Conservation (phyloP, 176 grass and related monocot species). For the Rhynchospora breviuscula region DNA sequence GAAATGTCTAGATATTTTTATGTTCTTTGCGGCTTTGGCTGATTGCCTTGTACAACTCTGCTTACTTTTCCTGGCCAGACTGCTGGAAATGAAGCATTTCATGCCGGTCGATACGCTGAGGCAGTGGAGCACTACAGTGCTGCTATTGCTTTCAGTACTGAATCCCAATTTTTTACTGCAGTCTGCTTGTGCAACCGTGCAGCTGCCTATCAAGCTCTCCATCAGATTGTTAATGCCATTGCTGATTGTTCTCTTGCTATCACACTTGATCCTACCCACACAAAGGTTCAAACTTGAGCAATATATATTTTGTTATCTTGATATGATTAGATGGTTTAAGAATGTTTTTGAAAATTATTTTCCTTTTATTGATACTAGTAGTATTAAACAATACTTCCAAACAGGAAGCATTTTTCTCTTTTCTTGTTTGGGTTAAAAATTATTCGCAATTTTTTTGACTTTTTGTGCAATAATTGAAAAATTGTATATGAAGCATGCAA, state of each 20-base stretch:
- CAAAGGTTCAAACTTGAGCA: slow-evolving; percentile 46
- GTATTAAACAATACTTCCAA: background rate
- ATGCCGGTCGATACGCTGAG: slow-evolving; percentile 62
- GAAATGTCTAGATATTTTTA: background rate
- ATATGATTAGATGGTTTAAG: background rate
- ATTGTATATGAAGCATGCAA: background rate
- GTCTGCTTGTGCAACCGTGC: slow-evolving; percentile 86
- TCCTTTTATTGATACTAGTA: background rate
- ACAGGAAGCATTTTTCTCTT: no score
- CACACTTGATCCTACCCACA: slow-evolving; percentile 57
- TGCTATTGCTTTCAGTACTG: slow-evolving; percentile 53
- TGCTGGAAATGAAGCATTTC: slow-evolving; percentile 88
- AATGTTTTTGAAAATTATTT: background rate
- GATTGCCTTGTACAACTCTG: slow-evolving; percentile 10
- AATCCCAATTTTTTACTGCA: slow-evolving; percentile 62
- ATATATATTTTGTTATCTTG: background rate
- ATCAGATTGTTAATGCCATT: slow-evolving; percentile 79
- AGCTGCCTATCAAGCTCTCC: slow-evolving; percentile 75
- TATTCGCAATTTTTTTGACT: background rate
- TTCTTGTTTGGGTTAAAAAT: background rate
- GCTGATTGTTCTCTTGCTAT: slow-evolving; percentile 88
- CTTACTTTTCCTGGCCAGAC: slow-evolving; percentile 41
- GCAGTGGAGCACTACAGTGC: slow-evolving; percentile 78
- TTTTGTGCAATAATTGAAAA: background rate
- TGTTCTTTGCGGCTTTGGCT: background rate